Base-by-base conservation (phyloP, 179 eudicot genomes). In the Camellia oleifera region DNA sequence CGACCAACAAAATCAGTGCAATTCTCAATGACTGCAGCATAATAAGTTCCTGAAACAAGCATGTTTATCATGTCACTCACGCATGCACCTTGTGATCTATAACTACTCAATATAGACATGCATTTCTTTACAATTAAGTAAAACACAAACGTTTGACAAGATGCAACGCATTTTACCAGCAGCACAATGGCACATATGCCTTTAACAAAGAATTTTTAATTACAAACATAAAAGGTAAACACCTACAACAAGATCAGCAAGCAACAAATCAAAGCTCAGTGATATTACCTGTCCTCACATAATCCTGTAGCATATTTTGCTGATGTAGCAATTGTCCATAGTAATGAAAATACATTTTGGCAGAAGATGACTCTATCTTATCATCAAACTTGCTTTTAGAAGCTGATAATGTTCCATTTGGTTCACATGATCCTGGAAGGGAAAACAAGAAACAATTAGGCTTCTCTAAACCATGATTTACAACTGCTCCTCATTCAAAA, bases 221-320 rank as follows among this genome's bases (percentile, higher is more conserved):
- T 65, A 74, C 12, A 58, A 69, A 82, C 9, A 4, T 52, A 13
- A 12, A 62, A 23, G 20, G n/a, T 14, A 32, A 74, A 60, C 56
- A 72, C 67, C 50, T 13, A 42, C 26, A 48, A 79, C 65, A 79
- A 69, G 60, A 81, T 50, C 1, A 18, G 17, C 40, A 79, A 69
- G 42, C n/a, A 57, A 60, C 18, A 79, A 48, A 11, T 20, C 56
- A 62, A 15, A 82, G 79, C 62, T 62, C 17, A 81, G 81, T 68
- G 57, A 80, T 66, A 79, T 81, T 80, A 96, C 99, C 99, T 92
- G 99, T 96, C 86, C 99, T 92, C 89, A 96, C 99, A 76, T 94
- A 96, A 82, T 96, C 99, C 87, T 96, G 99, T 88, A 96, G 48
- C 99, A 96, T 96, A 86, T 96, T 96, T 86, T 96, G 99, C 84